A percentile compares a stretch with the other conserved stretches of the same genome.
Evolutionary conservation across 129 eudicot species (phyloP).

Genomic region (Artemisia tridentata): DNA sequence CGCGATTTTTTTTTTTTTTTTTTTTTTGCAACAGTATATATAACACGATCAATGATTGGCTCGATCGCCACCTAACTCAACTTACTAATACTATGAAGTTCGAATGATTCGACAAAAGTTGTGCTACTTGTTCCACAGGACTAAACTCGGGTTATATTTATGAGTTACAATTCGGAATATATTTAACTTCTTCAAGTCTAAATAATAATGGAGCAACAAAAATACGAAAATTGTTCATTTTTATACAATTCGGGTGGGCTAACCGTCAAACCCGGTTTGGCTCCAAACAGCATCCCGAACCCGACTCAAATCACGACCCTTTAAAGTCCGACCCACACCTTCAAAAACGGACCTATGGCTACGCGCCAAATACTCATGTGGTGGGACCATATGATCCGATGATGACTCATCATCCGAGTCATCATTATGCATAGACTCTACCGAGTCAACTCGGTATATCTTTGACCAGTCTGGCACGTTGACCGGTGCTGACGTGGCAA

Average conservation of each 20-base stretch:
- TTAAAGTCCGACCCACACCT: slow-evolving; percentile 93
- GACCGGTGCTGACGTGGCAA: slow-evolving; percentile 85
- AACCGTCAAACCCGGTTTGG: slow-evolving; percentile 93
- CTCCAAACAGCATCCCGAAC: slow-evolving; percentile 98
- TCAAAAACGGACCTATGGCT: slow-evolving; percentile 77
- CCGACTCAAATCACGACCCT: slow-evolving; percentile 94
- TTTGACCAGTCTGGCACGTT: slow-evolving; percentile 92
- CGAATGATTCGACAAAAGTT: background rate
- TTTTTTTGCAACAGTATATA: too few species aligned
- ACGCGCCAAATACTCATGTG: slow-evolving; percentile 85
- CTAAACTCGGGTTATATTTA: too few species aligned
- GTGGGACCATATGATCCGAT: slow-evolving; percentile 56
- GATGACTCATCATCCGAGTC: slow-evolving; percentile 65
- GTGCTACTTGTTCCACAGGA: too few species aligned
- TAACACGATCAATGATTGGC: too few species aligned
- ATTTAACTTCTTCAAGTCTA: background rate
- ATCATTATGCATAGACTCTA: slow-evolving; percentile 50
- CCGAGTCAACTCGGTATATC: slow-evolving; percentile 79
- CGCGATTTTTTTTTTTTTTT: too few species aligned
- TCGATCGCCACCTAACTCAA: too few species aligned
- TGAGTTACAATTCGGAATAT: slow-evolving; percentile 3
- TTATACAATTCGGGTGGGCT: background rate
- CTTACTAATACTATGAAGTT: background rate
- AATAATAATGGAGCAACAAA: slow-evolving; percentile 9
- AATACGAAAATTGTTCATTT: slow-evolving; percentile 1